phyloP scores from a whole-genome alignment of 805 yeast species.

The Yarrowia sp. region DNA sequence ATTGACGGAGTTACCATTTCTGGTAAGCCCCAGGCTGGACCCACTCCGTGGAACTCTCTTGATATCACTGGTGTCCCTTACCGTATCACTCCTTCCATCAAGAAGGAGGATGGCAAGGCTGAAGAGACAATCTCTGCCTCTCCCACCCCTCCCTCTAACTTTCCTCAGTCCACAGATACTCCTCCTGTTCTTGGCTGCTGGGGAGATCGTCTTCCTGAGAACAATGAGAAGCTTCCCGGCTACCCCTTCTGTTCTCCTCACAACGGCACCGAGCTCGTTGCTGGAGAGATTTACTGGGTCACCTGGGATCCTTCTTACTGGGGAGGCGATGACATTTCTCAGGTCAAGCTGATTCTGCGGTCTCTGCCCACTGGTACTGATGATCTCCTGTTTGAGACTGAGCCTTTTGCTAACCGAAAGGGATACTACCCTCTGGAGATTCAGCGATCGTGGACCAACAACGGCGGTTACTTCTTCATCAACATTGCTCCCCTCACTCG shows the following conservation, averaged over 20 bases:
- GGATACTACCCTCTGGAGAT: constrained; percentile 44
- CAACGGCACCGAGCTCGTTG: constrained; percentile 45
- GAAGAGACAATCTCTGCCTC: constrained; percentile 41
- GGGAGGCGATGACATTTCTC: constrained; percentile 40
- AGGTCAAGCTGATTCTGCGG: constrained; percentile 39
- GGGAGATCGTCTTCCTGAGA: constrained; percentile 43
- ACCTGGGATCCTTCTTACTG: constrained; percentile 49
- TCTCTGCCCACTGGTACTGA: constrained; percentile 40
- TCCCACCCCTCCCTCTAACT: constrained; percentile 42
- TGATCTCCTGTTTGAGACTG: constrained; percentile 39
- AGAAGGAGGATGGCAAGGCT: constrained; percentile 31
- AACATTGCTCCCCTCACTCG: constrained; percentile 42
- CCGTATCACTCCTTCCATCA: constrained; percentile 43
- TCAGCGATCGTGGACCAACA: constrained; percentile 21
- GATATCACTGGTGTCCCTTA: constrained; percentile 47
- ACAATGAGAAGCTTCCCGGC: constrained; percentile 31
- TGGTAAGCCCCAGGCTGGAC: constrained; percentile 39
- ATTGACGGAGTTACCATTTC: constrained; percentile 55
- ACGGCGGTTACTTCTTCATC: constrained; percentile 41
- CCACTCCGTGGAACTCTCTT: constrained; percentile 45
- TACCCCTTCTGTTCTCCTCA: constrained; percentile 45
- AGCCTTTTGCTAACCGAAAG: constrained; percentile 39
- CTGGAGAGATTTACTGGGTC: constrained; percentile 49
- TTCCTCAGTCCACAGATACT: constrained; percentile 41
- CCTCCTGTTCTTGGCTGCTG: constrained; percentile 48